Percentiles rank a stretch among this genome's conserved stretches.
Evolutionary conservation across 352 stramenopile genomes (phyloP).

Genomic region (Phytophthora agathidicida): DNA sequence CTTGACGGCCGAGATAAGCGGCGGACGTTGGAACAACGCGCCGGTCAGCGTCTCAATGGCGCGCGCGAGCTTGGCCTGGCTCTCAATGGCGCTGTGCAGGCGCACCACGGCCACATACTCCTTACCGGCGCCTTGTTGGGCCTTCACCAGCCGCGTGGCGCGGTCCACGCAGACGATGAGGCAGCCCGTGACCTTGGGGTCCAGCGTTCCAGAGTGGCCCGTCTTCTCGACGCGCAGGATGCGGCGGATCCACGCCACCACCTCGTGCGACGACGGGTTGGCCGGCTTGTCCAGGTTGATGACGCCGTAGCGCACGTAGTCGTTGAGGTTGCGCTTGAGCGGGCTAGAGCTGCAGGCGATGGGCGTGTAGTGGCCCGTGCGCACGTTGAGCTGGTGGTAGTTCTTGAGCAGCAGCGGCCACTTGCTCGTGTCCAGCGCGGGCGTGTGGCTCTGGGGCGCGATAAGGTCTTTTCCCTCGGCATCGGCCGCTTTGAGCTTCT

Average conservation of each 20-base stretch:
- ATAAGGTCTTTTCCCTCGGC: constrained; percentile 73
- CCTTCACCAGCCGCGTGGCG: constrained; percentile 93
- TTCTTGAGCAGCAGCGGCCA: constrained; percentile 99
- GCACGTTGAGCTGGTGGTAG: constrained; percentile 98
- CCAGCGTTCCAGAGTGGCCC: constrained; percentile 98
- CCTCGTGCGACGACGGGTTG: constrained; percentile 99
- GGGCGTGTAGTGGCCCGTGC: constrained; percentile 99
- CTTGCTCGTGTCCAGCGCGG: constrained; percentile 96
- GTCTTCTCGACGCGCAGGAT: constrained; percentile 99
- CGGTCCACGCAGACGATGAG: constrained; percentile 99
- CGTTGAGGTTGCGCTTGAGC: constrained; percentile 96
- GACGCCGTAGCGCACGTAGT: constrained; percentile 99
- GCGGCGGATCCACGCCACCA: constrained; percentile 99
- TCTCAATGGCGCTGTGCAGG: constrained; percentile 96
- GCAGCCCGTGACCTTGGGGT: constrained; percentile 99
- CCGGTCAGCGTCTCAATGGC: constrained; percentile 99
- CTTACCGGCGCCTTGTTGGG: constrained; percentile 97
- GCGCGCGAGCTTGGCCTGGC: constrained; percentile 91
- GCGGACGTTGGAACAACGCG: constrained; percentile 99
- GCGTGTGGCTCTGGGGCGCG: constrained; percentile 76
- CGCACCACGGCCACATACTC: constrained; percentile 99
- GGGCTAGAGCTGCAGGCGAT: constrained; percentile 97
- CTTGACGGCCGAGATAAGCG: constrained; percentile 99
- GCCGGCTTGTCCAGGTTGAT: constrained; percentile 99
- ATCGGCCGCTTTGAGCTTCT: constrained; percentile 83